Evolutionary conservation across 2,329 filamentous ascomycete species (phyloP).

Genomic region (Apiospora hydei): DNA sequence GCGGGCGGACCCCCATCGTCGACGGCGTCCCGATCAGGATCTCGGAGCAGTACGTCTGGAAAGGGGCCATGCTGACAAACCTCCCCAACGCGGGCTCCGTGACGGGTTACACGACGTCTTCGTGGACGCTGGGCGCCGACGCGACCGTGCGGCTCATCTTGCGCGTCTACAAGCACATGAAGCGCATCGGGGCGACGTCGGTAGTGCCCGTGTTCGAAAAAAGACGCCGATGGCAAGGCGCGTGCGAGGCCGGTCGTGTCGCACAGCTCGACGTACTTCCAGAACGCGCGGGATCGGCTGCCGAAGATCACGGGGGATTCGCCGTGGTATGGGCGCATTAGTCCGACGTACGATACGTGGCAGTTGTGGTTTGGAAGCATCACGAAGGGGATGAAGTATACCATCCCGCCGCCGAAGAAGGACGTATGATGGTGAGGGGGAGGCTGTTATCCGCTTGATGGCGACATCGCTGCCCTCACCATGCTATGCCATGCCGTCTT

Average conservation of each 20-base stretch:
- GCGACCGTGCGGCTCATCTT: constrained; percentile 56
- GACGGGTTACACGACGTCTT: constrained; percentile 65
- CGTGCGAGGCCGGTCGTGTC: constrained; percentile 34
- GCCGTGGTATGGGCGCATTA: constrained; percentile 36
- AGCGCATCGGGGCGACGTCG: constrained; percentile 49
- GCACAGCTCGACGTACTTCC: constrained; percentile 34
- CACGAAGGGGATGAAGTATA: constrained; percentile 35
- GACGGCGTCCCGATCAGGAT: constrained; percentile 56
- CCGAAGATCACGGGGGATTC: constrained; percentile 34
- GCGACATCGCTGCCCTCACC: too few species aligned
- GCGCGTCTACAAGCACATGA: constrained; percentile 60
- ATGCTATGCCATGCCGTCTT: too few species aligned
- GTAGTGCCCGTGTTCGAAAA: constrained; percentile 51
- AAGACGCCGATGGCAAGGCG: constrained; percentile 46
- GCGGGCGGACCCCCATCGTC: constrained; percentile 56
- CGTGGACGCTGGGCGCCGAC: constrained; percentile 70
- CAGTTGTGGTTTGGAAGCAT: constrained; percentile 37
- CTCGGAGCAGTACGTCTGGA: constrained; percentile 61
- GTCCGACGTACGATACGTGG: constrained; percentile 32
- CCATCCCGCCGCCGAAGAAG: constrained; percentile 31
- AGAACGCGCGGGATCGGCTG: constrained; percentile 31
- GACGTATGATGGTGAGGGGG: constrained; percentile 23
- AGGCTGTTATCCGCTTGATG: too few species aligned
- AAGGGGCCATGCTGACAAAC: constrained; percentile 66
- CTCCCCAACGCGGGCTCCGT: constrained; percentile 67